Evolutionary conservation across 2,329 filamentous ascomycete genomes (phyloP).

Genomic region (Dryadomyces quercivorus): DNA sequence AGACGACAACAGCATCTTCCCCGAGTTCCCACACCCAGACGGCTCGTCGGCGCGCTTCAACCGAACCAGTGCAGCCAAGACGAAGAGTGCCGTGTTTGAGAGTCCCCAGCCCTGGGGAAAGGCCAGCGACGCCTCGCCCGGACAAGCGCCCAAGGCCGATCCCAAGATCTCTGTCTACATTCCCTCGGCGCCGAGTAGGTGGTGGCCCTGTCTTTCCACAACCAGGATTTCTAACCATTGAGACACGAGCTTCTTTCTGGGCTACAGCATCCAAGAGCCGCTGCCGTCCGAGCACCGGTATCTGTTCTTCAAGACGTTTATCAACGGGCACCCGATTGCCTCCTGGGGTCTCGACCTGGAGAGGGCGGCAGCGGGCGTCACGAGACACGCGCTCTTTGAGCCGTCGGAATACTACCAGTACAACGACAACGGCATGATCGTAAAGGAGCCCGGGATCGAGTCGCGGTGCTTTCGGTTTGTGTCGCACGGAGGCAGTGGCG

Average conservation of each 20-base stretch:
- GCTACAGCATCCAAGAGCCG: slow-evolving; percentile 29
- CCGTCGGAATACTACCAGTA: slow-evolving; percentile 28
- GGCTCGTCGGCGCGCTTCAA: slow-evolving; percentile 25
- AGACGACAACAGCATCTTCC: slow-evolving; percentile 25
- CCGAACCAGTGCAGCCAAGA: not conserved
- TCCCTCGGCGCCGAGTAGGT: slow-evolving; percentile 40
- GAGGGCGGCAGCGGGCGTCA: slow-evolving; percentile 23
- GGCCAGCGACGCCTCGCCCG: not conserved
- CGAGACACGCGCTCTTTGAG: slow-evolving; percentile 32
- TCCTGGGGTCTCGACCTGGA: slow-evolving; percentile 38
- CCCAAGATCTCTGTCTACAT: slow-evolving; percentile 43
- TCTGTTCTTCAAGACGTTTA: slow-evolving; percentile 41
- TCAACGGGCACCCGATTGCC: slow-evolving; percentile 40
- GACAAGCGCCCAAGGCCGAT: slow-evolving; percentile 17
- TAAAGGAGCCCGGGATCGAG: slow-evolving; percentile 30
- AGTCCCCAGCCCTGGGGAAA: slow-evolving; percentile 3
- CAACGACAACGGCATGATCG: slow-evolving; percentile 22
- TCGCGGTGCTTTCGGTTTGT: slow-evolving; percentile 38
- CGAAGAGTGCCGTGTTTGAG: not conserved
- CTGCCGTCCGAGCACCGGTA: slow-evolving; percentile 24
- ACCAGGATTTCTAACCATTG: not conserved
- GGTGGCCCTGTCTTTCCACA: slow-evolving; percentile 1
- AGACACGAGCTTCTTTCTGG: slow-evolving; percentile 42
- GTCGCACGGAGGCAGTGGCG: slow-evolving; percentile 21
- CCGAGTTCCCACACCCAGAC: slow-evolving; percentile 44